Evolutionary conservation across 257 asterid genomes (phyloP).

Genomic region (Nicotiana tomentosiformis): DNA sequence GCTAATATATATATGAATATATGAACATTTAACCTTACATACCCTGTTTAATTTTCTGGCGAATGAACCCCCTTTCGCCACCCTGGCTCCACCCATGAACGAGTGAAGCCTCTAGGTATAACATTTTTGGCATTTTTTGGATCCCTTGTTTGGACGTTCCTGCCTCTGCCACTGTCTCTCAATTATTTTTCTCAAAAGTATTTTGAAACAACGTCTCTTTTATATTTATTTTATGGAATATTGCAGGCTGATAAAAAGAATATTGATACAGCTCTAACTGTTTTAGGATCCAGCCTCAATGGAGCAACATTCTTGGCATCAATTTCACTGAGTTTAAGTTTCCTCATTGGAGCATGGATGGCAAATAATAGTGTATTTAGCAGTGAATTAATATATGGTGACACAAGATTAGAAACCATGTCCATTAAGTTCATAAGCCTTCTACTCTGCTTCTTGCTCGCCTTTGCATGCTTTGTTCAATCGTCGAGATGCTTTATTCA

Average conservation of each 20-base stretch:
- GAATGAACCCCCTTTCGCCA: no score
- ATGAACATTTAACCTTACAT: no score
- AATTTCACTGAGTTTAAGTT: conserved; percentile 38
- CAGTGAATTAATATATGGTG: conserved; percentile 36
- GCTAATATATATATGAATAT: no score
- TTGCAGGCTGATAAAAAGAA: conserved; percentile 3
- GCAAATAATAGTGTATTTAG: conserved; percentile 31
- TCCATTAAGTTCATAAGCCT: conserved; percentile 33
- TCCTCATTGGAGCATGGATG: conserved; percentile 48
- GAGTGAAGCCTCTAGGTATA: not conserved
- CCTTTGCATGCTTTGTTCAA: conserved; percentile 48
- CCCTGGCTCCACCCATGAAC: no score
- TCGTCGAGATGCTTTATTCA: conserved; percentile 29
- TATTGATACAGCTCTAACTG: conserved; percentile 16
- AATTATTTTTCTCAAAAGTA: not conserved
- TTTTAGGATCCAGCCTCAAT: conserved; percentile 15
- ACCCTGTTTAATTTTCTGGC: no score
- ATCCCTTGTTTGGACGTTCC: not conserved
- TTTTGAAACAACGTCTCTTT: not conserved
- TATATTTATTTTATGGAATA: not conserved
- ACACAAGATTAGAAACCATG: conserved; percentile 20
- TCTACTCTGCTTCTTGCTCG: conserved; percentile 30
- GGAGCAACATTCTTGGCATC: conserved; percentile 50
- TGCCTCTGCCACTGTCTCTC: not conserved
- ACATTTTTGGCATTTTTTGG: not conserved